These are phyloP conservation scores for Aspergillus sojae DNA, from an alignment of 2,329 filamentous ascomycete species.

Conservation along the genomic window DNA sequence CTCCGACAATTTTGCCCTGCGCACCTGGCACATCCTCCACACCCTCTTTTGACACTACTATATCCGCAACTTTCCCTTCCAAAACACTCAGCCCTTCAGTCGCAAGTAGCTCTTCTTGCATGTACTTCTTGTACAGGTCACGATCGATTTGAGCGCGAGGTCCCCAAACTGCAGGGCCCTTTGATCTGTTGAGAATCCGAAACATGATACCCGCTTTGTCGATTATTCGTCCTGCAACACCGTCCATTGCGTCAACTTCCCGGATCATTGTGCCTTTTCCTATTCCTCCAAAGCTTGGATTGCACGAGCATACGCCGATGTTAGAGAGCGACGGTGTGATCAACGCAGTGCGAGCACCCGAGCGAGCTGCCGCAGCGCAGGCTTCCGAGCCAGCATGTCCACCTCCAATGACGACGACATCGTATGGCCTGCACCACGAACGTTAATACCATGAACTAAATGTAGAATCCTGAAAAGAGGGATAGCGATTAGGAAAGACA, in stretches of 20 bases:
- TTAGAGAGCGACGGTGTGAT: conserved; percentile 87
- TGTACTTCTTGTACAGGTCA: conserved; percentile 82
- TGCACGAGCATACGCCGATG: conserved; percentile 93
- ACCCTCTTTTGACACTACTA: conserved; percentile 68
- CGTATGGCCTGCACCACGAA: conserved; percentile 62
- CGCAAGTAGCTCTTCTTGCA: conserved; percentile 78
- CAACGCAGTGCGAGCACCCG: conserved; percentile 84
- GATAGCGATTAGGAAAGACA: neutral
- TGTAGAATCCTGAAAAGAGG: too few relatives aligned
- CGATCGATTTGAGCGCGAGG: conserved; percentile 95
- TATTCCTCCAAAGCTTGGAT: conserved; percentile 97
- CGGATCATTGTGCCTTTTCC: conserved; percentile 96
- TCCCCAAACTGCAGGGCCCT: conserved; percentile 96
- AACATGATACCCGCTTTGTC: conserved; percentile 97
- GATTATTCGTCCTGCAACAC: conserved; percentile 81
- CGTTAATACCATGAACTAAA: conserved; percentile 2
- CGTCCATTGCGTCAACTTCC: conserved; percentile 93
- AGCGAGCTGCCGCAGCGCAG: conserved; percentile 83
- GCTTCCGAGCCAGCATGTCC: conserved; percentile 96
- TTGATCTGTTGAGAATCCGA: conserved; percentile 80
- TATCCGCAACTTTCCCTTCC: conserved; percentile 87
- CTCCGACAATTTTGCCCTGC: conserved; percentile 76
- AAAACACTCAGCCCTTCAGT: conserved; percentile 82
- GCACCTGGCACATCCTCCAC: conserved; percentile 51
- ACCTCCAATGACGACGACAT: conserved; percentile 94